phyloP scores from a whole-genome alignment of 2,329 filamentous ascomycete genomes.

The Aspergillus vadensis region DNA sequence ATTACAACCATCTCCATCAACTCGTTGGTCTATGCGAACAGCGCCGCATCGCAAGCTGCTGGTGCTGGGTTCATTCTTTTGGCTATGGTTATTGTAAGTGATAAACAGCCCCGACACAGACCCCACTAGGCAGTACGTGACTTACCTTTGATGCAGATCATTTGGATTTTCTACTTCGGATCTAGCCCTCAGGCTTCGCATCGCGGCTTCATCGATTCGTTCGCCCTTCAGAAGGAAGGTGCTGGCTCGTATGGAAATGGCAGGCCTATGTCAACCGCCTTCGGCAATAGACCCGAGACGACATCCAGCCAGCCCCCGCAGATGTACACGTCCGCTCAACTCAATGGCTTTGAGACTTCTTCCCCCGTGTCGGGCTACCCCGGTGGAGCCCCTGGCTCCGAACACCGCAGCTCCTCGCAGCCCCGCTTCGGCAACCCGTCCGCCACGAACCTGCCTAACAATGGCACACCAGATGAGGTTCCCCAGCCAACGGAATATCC shows the following conservation, averaged over 20 bases:
- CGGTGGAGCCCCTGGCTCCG: slow-evolving; percentile 56
- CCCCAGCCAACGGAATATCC: slow-evolving; percentile 82
- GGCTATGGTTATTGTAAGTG: slow-evolving; percentile 83
- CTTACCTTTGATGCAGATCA: slow-evolving; percentile 62
- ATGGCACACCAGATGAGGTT: slow-evolving; percentile 39
- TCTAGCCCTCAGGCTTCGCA: slow-evolving; percentile 84
- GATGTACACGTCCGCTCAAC: slow-evolving; percentile 95
- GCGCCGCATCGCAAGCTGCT: slow-evolving; percentile 74
- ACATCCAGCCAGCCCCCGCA: slow-evolving; percentile 76
- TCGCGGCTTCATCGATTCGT: slow-evolving; percentile 91
- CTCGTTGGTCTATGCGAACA: slow-evolving; percentile 74
- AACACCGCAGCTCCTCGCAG: slow-evolving; percentile 62
- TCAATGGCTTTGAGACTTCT: slow-evolving; percentile 95
- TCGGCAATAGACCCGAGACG: slow-evolving; percentile 75
- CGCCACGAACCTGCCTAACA: slow-evolving; percentile 24
- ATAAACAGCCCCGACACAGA: not conserved
- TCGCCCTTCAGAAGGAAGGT: slow-evolving; percentile 84
- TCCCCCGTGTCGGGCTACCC: slow-evolving; percentile 75
- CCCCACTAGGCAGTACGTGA: not conserved
- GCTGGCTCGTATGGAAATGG: slow-evolving; percentile 62
- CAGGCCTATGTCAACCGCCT: slow-evolving; percentile 73
- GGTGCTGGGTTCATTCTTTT: slow-evolving; percentile 92
- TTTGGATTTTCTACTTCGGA: slow-evolving; percentile 99
- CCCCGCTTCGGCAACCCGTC: slow-evolving; percentile 43
- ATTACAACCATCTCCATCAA: slow-evolving; percentile 86